These are phyloP conservation scores for Magnolia sinica DNA, from an alignment of 164 flowering plant species.

Conservation along the genomic window DNA sequence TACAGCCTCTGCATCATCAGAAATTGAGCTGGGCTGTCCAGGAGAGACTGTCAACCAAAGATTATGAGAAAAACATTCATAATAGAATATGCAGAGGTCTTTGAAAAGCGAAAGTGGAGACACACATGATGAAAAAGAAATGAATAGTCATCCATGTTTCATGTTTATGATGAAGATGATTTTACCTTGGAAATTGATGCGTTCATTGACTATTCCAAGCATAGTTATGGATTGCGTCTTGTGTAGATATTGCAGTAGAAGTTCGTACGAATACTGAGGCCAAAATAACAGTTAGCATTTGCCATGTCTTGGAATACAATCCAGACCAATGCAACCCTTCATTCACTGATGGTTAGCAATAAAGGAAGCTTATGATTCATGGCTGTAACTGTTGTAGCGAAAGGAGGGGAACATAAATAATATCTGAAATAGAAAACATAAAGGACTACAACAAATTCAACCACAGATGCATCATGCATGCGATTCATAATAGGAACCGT, in stretches of 20 bases:
- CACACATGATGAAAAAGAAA: neutral
- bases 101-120: neutral
- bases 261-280: conserved; percentile 79
- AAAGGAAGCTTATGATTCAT: neutral
- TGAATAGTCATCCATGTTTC: neutral
- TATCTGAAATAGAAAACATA: too few species aligned
- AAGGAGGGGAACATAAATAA: too few species aligned
- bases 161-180: conserved; percentile 1
- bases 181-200: conserved; percentile 79
- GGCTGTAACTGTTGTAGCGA: too few species aligned
- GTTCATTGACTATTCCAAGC: conserved; percentile 95
- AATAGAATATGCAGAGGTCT: conserved; percentile 3
- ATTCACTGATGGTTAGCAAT: neutral
- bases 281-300: conserved; percentile 5
- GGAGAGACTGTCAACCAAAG: conserved; percentile 62
- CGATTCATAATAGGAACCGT: too few species aligned
- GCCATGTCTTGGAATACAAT: neutral
- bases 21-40: conserved; percentile 81
- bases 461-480: too few species aligned
- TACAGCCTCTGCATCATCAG: conserved; percentile 82
- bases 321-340: neutral
- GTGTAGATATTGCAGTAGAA: conserved; percentile 85
- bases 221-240: conserved; percentile 69
- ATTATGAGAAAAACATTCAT: neutral
- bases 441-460: too few species aligned